Base-by-base conservation (phyloP, 1,139 yeast genomes). In the Arxiozyma bovina region DNA sequence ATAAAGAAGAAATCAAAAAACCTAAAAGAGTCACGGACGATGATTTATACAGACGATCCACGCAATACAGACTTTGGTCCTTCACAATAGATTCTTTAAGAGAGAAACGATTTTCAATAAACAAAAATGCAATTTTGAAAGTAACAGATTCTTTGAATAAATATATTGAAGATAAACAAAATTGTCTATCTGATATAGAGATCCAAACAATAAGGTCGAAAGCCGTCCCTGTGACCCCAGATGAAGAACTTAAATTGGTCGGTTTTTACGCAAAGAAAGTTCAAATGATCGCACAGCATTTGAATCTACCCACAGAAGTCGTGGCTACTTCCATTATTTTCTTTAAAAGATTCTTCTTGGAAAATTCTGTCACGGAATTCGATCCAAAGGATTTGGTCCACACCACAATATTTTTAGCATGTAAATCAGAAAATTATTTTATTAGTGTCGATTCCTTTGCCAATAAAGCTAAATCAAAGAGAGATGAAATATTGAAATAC, bases 361-460 rank as follows among this genome's bases (percentile, higher is more conserved):
- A 77, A 34, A 82, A 88, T 64, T 83, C 93, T 25, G 91, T 87
- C 40, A 83, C 89, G 90, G 90, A 88, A 61, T 81, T 79, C 64
- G 94, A 88, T 62, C 99, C 99, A 12, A 88, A 88, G 65, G 80
- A 83, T 60, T 77, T 93, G 45, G 76, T 93, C 65, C 82, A 83
- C 60, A 90, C 99, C 0, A 86, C 96, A 60, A 80, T 93, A 17
- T 93, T 91, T 68, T 74, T 93, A 45, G 96, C 98, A 2, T 91
- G 96, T 48, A 93, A 93, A 70, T 82, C 93, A 20, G 98, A 93
- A 65, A 93, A 93, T 71, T 85, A 82, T 69, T 91, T 91, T 70
- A 85, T 93, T 42, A 82, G 96, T 21, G 86, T 91, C 53, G 87
- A 86, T 45, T 79, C 87, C n/a, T 90, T 90, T 67, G 83, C 89